Base-by-base conservation (phyloP, 2,329 filamentous ascomycete genomes). In the Venturia oleaginea region DNA sequence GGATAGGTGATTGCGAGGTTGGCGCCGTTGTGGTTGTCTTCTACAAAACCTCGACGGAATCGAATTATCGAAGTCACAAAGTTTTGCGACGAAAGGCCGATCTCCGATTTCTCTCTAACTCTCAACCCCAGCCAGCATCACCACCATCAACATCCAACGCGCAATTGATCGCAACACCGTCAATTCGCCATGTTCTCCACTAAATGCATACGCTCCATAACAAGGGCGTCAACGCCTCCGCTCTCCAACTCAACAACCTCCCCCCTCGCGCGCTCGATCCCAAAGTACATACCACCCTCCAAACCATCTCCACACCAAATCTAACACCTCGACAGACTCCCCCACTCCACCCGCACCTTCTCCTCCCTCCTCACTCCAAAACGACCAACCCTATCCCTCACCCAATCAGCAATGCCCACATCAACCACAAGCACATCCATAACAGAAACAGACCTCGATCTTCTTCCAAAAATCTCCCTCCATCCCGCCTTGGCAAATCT, bases 401-500 rank as follows among this genome's bases (percentile, higher is more conserved):
- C 63, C 17, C 34, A 19, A 30, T 30, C 34, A 22, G 37, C 30
- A 38, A 63, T 15, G 3, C 54, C 19, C 7, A 68, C 59, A 69
- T 71, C 46, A 69, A 66, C 40, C 64, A 54, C 22, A 24, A 30
- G 3, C 48, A 66, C 65, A 64, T 17, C 55, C 70, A 65, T 57
- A 61, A 24, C 59, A 67, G 46, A 70, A 27, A 62, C 70, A 67
- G 8, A 24, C 5, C 71, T 75, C 60, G 74, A 76, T 59, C 65
- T 77, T 48, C 65, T 71, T 24, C 71, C 70, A 40, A 74, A 74
- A 64, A 71, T 76, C 46, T 75, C 75, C 0, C 66, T 71, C 17
- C 74, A 76, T 61, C 75, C 76, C 0, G 72, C 70, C 2, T 67
- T 78, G 10, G 70, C 71, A 11, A 67, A 72, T 42, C 70, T 74